phyloP scores from a whole-genome alignment of 1,139 yeast genomes.

The Ashbya aceris region DNA sequence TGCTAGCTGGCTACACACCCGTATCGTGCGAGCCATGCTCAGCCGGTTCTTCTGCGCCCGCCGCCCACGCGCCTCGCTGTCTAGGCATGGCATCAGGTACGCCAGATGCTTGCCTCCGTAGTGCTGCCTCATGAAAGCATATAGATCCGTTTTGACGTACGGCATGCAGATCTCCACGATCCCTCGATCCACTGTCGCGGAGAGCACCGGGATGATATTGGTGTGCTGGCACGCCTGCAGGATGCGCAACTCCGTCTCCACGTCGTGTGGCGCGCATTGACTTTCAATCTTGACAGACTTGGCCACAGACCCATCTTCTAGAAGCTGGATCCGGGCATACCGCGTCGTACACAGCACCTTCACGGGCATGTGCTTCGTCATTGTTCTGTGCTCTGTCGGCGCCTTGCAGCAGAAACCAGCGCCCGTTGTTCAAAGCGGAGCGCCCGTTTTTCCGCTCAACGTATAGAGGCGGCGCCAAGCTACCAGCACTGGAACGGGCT shows the following conservation, averaged over 20 bases:
- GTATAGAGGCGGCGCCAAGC: too few species aligned
- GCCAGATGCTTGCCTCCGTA: constrained; percentile 28
- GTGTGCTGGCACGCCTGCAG: constrained; percentile 12
- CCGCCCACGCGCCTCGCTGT: not conserved
- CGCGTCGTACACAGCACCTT: constrained; percentile 1
- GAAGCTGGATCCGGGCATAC: constrained; percentile 1
- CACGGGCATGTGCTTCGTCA: not conserved
- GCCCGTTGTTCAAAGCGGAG: too few species aligned
- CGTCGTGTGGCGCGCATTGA: constrained; percentile 25
- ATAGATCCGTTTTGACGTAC: constrained; percentile 15
- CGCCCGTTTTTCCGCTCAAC: too few species aligned
- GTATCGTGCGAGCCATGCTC: constrained; percentile 20
- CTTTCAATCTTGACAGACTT: constrained; percentile 6
- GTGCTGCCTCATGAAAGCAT: constrained; percentile 18
- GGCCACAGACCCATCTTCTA: constrained; percentile 1
- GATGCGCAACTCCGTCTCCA: constrained; percentile 19
- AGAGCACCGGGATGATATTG: constrained; percentile 17
- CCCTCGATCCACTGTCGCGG: constrained; percentile 11
- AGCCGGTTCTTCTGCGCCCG: constrained; percentile 13
- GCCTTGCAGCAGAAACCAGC: not conserved
- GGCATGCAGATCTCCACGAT: constrained; percentile 15
- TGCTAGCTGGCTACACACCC: constrained; percentile 37
- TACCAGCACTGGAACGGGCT: too few species aligned
- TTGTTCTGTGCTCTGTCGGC: not conserved
- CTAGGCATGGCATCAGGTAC: constrained; percentile 2